Evolutionary conservation across 148 eudicot species (phyloP), one percentile per base, ranked within the genome.

Genomic region (Nyssa sinensis): DNA sequence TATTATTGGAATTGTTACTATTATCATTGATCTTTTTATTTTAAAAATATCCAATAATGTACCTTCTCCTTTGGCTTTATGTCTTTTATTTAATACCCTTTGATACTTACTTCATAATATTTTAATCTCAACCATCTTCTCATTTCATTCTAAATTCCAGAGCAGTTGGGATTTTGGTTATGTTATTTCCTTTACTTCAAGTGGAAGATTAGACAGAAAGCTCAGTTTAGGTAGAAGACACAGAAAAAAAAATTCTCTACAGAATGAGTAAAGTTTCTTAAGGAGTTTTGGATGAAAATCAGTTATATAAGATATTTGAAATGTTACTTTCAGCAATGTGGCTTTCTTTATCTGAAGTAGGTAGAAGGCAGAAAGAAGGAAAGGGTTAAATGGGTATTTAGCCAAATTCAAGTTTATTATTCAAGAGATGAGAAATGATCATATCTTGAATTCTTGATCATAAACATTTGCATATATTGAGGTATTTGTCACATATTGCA

Each of bases 161-260:
- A 75, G 83, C 86, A 75, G 91, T 88, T 87, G 77, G 41, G 69
- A 74, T 73, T 81, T 78, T 84, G 85, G 80, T 71, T 68, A 69
- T 69, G 83, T 34, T 71, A 58, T 80, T 78, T 86, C 88, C 86
- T 81, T 74, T 83, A 24, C 80, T 83, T 81, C 77, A 74, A 28
- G 47, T 72, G 77, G 61, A 82, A 69, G 79, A 82, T 80, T 80
- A 71, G 57, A 78, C 76, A 65, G 1, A 39, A 67, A 8, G 49
- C 61, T 35, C 32, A 74, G 77, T 75, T 75, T 75, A 72, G 80
- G 82, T 80, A 51, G 59, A 69, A 66, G 39, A 32, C 4, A 69
- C 4, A 69, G 24, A 75, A 34, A 37, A 69, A 19, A 75, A 34
- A 37, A 49, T 67, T 71, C 79, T 64, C 7, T 7, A 17, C 57